Conservation (phyloP, 495 filamentous ascomycete genomes). For the Daldinia decipiens region DNA sequence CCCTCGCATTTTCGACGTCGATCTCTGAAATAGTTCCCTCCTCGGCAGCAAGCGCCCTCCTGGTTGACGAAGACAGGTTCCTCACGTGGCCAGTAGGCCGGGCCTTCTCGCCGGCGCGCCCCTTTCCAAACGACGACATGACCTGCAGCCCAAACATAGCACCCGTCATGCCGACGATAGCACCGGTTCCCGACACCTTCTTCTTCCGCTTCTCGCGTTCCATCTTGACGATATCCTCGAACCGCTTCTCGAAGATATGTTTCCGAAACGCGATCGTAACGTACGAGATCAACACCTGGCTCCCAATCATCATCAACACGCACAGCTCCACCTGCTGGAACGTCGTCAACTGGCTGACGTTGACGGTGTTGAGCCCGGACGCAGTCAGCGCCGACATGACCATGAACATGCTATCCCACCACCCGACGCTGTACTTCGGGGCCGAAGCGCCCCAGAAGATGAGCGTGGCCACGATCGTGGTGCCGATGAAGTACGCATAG, state of each 20-base stretch:
- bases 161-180: slow-evolving; percentile 45
- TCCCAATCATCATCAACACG: slow-evolving; percentile 71
- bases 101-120: slow-evolving; percentile 26
- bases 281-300: slow-evolving; percentile 65
- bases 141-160: slow-evolving; percentile 44
- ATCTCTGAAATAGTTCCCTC: slow-evolving; percentile 23
- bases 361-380: slow-evolving; percentile 72
- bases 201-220: slow-evolving; percentile 48
- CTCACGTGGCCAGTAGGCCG: slow-evolving; percentile 15
- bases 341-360: slow-evolving; percentile 69
- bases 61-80: slow-evolving; percentile 16
- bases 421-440: slow-evolving; percentile 67
- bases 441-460: slow-evolving; percentile 72
- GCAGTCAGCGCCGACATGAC: slow-evolving; percentile 78
- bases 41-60: slow-evolving; percentile 10
- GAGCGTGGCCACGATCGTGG: slow-evolving; percentile 66
- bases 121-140: slow-evolving; percentile 44
- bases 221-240: slow-evolving; percentile 62
- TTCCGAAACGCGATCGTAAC: slow-evolving; percentile 68
- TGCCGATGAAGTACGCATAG: slow-evolving; percentile 72
- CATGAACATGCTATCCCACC: slow-evolving; percentile 75
- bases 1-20: slow-evolving; percentile 8
- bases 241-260: slow-evolving; percentile 70
- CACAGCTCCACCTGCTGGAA: slow-evolving; percentile 78
- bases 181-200: slow-evolving; percentile 36